Evolutionary conservation across 1,284 basidiomycete species (phyloP).

Genomic region (Paramarasmius palmivorus): DNA sequence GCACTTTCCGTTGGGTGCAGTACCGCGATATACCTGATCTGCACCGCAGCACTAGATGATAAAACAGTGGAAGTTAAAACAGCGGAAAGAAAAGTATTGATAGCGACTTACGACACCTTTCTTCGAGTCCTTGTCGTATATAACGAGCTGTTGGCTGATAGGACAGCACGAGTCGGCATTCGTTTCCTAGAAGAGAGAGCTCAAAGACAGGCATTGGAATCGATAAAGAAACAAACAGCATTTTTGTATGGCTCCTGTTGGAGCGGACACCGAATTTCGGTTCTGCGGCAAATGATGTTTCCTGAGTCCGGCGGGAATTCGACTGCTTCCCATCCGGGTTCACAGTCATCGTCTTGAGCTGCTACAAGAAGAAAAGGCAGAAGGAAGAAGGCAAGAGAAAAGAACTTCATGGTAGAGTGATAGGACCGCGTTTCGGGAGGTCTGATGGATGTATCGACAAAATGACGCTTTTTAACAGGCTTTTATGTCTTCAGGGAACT

Average conservation of each 20-base stretch:
- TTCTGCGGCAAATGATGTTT: not conserved
- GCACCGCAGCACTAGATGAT: constrained; percentile 2
- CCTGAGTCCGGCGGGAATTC: not conserved
- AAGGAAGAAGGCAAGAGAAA: not conserved
- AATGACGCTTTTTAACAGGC: not conserved
- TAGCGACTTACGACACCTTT: not conserved
- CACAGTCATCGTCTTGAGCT: not conserved
- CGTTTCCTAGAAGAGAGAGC: not conserved
- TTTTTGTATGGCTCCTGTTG: not conserved
- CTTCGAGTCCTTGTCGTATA: not conserved
- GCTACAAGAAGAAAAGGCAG: not conserved
- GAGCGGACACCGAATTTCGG: not conserved
- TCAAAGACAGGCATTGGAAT: not conserved
- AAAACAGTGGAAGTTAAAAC: too few species aligned
- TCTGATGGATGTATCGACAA: not conserved
- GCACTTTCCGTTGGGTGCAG: constrained; percentile 5
- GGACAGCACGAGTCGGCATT: not conserved
- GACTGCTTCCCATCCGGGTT: not conserved
- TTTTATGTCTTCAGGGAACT: too few species aligned
- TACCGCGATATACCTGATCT: not conserved
- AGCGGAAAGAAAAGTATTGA: not conserved
- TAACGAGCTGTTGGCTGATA: not conserved
- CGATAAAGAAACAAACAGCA: not conserved
- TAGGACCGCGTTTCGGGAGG: not conserved
- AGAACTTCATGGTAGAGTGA: not conserved